Base-by-base conservation (phyloP, 1,139 yeast genomes). In the Pichia cactophila region DNA sequence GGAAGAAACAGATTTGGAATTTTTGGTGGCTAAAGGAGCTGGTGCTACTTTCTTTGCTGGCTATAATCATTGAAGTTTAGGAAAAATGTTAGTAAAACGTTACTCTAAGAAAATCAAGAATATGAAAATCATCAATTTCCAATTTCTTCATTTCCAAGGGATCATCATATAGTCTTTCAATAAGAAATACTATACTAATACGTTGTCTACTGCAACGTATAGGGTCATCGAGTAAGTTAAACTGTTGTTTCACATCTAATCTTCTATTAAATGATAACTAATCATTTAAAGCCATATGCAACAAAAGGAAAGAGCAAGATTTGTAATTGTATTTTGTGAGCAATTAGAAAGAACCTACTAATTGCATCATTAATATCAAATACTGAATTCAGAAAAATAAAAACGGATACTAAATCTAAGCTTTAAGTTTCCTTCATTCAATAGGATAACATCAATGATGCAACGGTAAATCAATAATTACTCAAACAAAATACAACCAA, bases 21-120 rank as follows among this genome's bases (percentile, higher is more conserved):
- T 55, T 68, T 74, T 73, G 51, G 71, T 59, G 59, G 75, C 66
- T 63, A 64, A 64, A 63, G 95, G 95, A 69, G 94, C 87, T 73
- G 94, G 92, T 69, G 96, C 96, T 68, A 87, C 94, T 80, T 87
- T 87, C 77, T 81, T 80, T 71, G 86, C 83, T 71, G 89, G 86
- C 88, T 78, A 75, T 70, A 38, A 81, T 84, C 90, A 84, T 83
- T 79, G 87, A 83, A 84, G 70, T 40, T 49, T 47, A 63, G 67
- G 63, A 42, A 44, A 45, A 61, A 60, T 44, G 58, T 57, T 56
- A 59, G 60, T 58, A 58, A 50, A 51, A 46, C 37, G 38, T 52
- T 47, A 53, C 57, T 54, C 59, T 56, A 55, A 45, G 43, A 41
- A 42, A 40, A 38, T 7, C 16, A 23, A 38, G 41, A 38, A 38